Conservation (phyloP, 176 grass and related monocot species). For the Bolboschoenus planiculmis region DNA sequence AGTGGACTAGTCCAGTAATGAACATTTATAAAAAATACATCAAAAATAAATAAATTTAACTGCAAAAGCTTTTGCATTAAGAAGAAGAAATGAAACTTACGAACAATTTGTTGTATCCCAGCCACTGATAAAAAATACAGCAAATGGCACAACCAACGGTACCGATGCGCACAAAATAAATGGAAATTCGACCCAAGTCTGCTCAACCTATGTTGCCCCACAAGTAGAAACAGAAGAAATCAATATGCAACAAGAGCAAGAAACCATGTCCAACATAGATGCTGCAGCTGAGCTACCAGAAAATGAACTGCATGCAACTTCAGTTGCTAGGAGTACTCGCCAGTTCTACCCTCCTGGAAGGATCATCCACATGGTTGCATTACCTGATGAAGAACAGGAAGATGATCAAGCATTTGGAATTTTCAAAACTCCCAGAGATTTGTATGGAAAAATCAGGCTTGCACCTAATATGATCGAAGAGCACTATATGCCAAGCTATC, state of each 20-base stretch:
- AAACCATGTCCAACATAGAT: not conserved
- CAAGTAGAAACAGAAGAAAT: conserved; percentile 1
- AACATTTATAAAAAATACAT: not conserved
- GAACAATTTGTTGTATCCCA: conserved; percentile 10
- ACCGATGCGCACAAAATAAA: conserved; percentile 6
- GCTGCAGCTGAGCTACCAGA: not conserved
- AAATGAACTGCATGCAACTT: conserved; percentile 25
- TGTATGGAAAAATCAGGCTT: conserved; percentile 63
- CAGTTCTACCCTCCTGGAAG: conserved; percentile 61
- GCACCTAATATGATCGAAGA: conserved; percentile 58
- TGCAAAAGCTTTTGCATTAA: not conserved
- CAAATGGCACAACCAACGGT: conserved; percentile 13
- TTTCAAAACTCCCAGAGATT: conserved; percentile 51
- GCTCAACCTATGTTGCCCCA: conserved; percentile 4
- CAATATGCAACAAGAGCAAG: conserved; percentile 11
- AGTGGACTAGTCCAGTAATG: not conserved
- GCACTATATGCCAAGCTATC: conserved; percentile 68
- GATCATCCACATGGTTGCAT: conserved; percentile 65
- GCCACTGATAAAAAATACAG: conserved; percentile 16
- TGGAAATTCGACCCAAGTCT: conserved; percentile 3
- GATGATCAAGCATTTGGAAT: conserved; percentile 28
- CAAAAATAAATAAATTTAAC: not conserved
- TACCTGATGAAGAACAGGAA: conserved; percentile 14
- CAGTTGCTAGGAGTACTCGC: not conserved
- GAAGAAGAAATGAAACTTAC: not conserved